Evolutionary conservation across 345 rosid species (phyloP).

Genomic region (Angophora floribunda): DNA sequence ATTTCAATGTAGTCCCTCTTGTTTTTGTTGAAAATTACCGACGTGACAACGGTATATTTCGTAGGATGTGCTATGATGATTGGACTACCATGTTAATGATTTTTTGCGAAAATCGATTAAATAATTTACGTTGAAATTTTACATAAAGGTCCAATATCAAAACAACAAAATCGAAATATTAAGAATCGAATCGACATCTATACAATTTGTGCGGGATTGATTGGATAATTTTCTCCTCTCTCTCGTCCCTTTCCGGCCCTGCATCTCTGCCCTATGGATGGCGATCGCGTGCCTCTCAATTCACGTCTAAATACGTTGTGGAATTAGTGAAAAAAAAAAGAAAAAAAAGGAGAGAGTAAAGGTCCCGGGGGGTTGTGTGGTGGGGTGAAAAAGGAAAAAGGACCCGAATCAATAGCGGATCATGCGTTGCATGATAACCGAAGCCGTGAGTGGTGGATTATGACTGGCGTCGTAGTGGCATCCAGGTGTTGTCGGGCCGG

Average conservation of each 20-base stretch:
- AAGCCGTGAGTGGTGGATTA: neutral
- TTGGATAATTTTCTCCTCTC: no score
- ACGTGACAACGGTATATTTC: accelerated
- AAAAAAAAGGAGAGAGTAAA: neutral
- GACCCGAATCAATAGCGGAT: neutral
- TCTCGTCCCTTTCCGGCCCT: neutral
- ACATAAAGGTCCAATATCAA: accelerated
- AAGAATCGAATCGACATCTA: accelerated
- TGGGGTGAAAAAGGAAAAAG: accelerated
- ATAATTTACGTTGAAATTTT: neutral
- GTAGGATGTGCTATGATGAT: accelerated
- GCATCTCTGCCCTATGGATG: neutral
- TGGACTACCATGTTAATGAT: accelerated
- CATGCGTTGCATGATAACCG: neutral
- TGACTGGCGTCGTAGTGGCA: neutral
- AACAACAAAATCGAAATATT: neutral
- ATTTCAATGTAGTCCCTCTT: neutral
- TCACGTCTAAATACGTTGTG: neutral
- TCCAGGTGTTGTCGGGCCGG: neutral
- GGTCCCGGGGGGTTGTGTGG: no score
- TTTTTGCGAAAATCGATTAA: accelerated
- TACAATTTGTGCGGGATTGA: neutral
- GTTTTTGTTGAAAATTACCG: neutral
- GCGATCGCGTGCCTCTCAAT: neutral
- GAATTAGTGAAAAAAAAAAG: neutral